Conservation (phyloP, 2,329 filamentous ascomycete species). For the Colletotrichum tropicale region DNA sequence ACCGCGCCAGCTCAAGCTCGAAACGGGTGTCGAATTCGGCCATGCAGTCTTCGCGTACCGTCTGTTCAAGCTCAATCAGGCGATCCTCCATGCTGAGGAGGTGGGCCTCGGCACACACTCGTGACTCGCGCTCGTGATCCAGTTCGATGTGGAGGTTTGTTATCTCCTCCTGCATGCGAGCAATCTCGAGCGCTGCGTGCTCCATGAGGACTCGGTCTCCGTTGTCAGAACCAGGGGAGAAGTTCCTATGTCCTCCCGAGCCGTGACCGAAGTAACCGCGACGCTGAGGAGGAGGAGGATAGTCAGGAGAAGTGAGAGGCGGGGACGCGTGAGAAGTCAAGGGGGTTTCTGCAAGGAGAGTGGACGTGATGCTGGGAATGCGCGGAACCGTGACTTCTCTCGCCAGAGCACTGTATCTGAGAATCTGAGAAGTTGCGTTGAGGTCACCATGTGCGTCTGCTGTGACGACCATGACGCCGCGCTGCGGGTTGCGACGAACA, state of each 20-base stretch:
- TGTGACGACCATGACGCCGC: conserved; percentile 94
- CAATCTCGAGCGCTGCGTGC: conserved; percentile 79
- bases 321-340: conserved; percentile 25
- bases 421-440: conserved; percentile 94
- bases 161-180: conserved; percentile 77
- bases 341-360: conserved; percentile 56
- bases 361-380: conserved; percentile 80
- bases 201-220: conserved; percentile 77
- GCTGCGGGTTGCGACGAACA: conserved; percentile 73
- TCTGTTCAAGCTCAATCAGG: conserved; percentile 74
- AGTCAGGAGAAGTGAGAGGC: conserved; percentile 21
- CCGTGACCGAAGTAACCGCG: conserved; percentile 14
- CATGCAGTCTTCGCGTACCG: conserved; percentile 87
- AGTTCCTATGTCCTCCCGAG: conserved; percentile 37
- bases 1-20: conserved; percentile 76
- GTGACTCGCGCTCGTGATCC: conserved; percentile 71
- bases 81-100: conserved; percentile 72
- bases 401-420: conserved; percentile 91
- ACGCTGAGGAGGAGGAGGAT: neutral
- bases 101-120: conserved; percentile 75
- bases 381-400: conserved; percentile 92
- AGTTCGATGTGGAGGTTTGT: conserved; percentile 75
- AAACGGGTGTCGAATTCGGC: conserved; percentile 83
- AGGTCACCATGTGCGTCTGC: conserved; percentile 93
- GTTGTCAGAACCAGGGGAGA: conserved; percentile 43